Conservation (phyloP, 2,329 filamentous ascomycete species). For the Nannizziopsis arthrosporioides region DNA sequence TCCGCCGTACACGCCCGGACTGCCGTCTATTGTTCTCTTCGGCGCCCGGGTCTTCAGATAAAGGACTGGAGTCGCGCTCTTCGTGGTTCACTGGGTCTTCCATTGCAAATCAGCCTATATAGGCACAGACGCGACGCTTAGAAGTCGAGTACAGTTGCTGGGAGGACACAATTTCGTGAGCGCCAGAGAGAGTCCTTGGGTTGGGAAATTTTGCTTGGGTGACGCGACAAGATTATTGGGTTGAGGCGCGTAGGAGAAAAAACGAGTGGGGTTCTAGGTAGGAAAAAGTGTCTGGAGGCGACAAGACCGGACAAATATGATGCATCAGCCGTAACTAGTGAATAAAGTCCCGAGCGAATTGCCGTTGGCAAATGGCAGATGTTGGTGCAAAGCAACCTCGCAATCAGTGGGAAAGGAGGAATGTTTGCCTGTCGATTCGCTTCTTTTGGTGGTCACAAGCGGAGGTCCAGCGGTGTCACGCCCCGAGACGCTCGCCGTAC, state of each 20-base stretch:
- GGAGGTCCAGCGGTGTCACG: no score
- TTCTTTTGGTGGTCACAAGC: background rate
- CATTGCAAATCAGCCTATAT: slow-evolving; percentile 5
- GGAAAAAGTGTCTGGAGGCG: background rate
- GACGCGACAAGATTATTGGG: slow-evolving; percentile 5
- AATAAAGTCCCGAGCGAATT: background rate
- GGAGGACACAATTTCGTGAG: background rate
- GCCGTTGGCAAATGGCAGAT: background rate
- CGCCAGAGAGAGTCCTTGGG: background rate
- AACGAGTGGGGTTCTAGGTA: background rate
- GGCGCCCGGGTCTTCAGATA: slow-evolving; percentile 14
- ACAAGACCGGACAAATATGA: background rate
- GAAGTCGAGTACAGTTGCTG: background rate
- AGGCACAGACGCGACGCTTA: background rate
- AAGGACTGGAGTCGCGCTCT: slow-evolving; percentile 16
- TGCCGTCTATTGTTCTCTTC: slow-evolving; percentile 30
- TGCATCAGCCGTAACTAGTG: background rate
- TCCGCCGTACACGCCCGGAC: slow-evolving; percentile 35
- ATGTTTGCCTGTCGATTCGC: background rate
- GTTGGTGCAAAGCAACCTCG: background rate
- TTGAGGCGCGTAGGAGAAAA: slow-evolving; percentile 3
- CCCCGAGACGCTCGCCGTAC: no score
- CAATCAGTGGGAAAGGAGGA: background rate
- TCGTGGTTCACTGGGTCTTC: slow-evolving; percentile 6
- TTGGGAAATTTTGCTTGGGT: slow-evolving; percentile 3